These are phyloP conservation scores for Phialocephala sp. DNA, from an alignment of 2,329 filamentous ascomycete species.

Conservation along the genomic window DNA sequence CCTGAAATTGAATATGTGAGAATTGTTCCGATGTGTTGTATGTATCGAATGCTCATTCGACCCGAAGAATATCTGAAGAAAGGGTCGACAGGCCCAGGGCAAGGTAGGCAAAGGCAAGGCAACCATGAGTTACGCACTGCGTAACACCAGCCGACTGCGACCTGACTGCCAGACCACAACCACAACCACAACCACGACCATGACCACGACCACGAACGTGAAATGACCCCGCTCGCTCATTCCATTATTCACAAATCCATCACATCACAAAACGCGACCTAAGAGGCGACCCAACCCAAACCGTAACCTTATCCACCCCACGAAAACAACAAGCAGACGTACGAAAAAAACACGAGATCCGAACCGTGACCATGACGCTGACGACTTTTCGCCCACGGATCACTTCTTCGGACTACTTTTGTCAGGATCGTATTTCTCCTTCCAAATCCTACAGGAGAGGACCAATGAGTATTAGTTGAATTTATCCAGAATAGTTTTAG, in stretches of 20 bases:
- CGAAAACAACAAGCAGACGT: not conserved
- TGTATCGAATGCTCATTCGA: not conserved
- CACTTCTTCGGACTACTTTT: conserved; percentile 22
- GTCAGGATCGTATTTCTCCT: conserved; percentile 81
- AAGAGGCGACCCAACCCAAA: conserved; percentile 2
- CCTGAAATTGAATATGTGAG: not conserved
- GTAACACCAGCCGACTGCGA: conserved; percentile 7
- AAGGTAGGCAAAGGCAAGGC: conserved; percentile 1
- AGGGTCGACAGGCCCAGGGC: not conserved
- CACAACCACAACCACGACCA: not conserved
- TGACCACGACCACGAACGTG: not conserved
- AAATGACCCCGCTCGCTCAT: conserved; percentile 7
- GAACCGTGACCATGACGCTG: not conserved
- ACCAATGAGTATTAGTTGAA: conserved; percentile 27
- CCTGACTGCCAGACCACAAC: not conserved
- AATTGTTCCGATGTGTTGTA: too few species aligned
- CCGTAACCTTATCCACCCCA: conserved; percentile 1
- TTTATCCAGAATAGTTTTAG: conserved; percentile 18
- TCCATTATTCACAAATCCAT: not conserved
- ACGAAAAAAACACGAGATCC: conserved; percentile 8
- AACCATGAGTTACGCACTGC: not conserved
- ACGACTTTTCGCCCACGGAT: not conserved
- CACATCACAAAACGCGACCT: conserved; percentile 1
- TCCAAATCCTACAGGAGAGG: conserved; percentile 75
- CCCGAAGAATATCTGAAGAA: not conserved